Evolutionary conservation across 78 protist genomes (phyloP).

Genomic region (Emiliania huxleyi): DNA sequence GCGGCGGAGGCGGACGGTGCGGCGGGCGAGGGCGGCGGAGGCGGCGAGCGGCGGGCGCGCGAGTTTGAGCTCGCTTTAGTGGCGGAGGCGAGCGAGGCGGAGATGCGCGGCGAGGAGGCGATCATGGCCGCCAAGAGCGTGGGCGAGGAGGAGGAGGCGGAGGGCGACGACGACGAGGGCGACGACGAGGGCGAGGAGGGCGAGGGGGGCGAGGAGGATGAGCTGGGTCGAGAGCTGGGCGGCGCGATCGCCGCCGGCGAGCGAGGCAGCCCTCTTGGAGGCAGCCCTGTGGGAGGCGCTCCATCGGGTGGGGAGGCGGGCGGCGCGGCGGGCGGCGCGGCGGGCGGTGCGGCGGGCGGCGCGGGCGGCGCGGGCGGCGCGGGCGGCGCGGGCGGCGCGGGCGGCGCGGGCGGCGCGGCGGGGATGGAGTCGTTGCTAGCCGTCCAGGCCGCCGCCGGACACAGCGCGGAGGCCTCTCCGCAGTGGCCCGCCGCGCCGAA

Average conservation of each 20-base stretch:
- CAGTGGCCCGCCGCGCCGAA: not conserved
- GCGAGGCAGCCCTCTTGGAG: too few relatives aligned
- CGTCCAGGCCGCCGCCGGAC: not conserved
- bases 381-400: not conserved
- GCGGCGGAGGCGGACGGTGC: not conserved
- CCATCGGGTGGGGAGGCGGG: too few relatives aligned
- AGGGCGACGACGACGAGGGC: too few relatives aligned
- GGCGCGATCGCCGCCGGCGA: too few relatives aligned
- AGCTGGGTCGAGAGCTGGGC: too few relatives aligned
- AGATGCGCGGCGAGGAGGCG: not conserved
- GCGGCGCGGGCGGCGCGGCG: not conserved
- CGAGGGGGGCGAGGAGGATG: too few relatives aligned
- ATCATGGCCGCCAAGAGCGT: not conserved
- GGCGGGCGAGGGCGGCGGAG: not conserved
- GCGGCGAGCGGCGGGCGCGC: not conserved
- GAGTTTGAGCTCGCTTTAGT: not conserved
- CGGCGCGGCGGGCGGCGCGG: too few relatives aligned
- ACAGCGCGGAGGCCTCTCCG: not conserved
- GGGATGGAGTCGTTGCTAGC: not conserved
- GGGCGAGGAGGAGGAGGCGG: too few relatives aligned
- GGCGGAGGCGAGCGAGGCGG: not conserved
- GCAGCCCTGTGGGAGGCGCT: too few relatives aligned
- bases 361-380: too few relatives aligned
- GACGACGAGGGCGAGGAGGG: too few relatives aligned
- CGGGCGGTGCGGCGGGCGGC: too few relatives aligned